phyloP scores from a whole-genome alignment of 176 grass and related monocot genomes.

The Chrysopogon serrulatus region DNA sequence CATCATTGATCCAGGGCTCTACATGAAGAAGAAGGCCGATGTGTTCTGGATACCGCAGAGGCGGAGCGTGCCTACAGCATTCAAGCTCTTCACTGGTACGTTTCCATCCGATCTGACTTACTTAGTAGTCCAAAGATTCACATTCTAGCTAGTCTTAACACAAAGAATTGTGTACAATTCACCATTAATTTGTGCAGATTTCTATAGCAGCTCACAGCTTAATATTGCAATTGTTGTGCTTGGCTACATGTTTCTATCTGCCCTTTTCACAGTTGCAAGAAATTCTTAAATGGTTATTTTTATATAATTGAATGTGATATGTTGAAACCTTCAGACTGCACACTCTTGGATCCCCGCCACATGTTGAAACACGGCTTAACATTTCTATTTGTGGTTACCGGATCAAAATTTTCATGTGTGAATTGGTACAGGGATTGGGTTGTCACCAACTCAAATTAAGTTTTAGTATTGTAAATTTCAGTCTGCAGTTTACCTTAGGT shows the following conservation, averaged over 20 bases:
- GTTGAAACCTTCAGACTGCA: background rate
- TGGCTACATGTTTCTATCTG: background rate
- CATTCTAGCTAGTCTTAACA: background rate
- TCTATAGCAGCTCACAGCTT: background rate
- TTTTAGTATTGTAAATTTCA: background rate
- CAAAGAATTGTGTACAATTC: background rate
- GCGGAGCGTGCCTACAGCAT: conserved; percentile 54
- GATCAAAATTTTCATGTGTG: background rate
- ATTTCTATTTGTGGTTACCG: background rate
- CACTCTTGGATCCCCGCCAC: background rate
- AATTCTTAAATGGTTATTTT: background rate
- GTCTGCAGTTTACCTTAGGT: background rate
- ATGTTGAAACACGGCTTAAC: background rate
- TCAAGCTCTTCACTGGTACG: conserved; percentile 70
- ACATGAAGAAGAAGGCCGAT: conserved; percentile 53
- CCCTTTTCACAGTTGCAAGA: background rate
- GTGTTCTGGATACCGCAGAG: conserved; percentile 67
- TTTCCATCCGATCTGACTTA: background rate
- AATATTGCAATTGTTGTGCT: background rate
- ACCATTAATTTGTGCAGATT: background rate
- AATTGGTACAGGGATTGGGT: background rate
- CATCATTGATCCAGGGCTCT: conserved; percentile 70
- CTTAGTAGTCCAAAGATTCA: background rate
- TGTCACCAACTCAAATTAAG: background rate
- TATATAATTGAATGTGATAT: background rate